Base-by-base conservation (phyloP, 2,329 filamentous ascomycete genomes). In the Canariomyces notabilis region DNA sequence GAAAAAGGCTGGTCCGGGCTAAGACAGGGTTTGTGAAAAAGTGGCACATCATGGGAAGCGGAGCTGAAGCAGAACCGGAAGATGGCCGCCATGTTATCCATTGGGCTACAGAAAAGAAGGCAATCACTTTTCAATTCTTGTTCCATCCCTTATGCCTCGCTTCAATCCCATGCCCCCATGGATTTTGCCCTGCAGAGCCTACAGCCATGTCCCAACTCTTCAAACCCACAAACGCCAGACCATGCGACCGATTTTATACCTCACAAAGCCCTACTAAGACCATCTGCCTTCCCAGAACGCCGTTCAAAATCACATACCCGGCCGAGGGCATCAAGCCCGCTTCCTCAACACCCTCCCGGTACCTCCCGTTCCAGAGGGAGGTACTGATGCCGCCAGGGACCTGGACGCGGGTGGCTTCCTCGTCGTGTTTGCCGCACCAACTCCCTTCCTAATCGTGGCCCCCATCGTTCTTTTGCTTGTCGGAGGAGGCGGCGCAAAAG, bases 1-100 rank as follows among this genome's bases (percentile, higher is more conserved):
- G 74, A 93, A 93, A 80, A 95, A 95, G 73, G 81, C 75, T 55
- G 65, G 60, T 49, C 59, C 59, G n/a, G 59, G 53, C 19, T 60
- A 57, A 3, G 54, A 48, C 5, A 43, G 31, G 20, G 43, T 40
- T 6, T n/a, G 33, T 14, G 6, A 31, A 4, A 2, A 37, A 12
- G 15, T 14, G 18, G 23, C 4, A 12, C 26, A n/a, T 18, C 3
- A n/a, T 9, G 18, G n/a, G n/a, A n/a, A n/a, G n/a, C n/a, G n/a
- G n/a, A n/a, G n/a, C n/a, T n/a, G n/a, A 38, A 38, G 20, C 5
- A n/a, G 9, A 4, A n/a, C 21, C 18, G 12, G 5, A 39, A 39
- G 9, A 26, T 6, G 19, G 16, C 12, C n/a, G n/a, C 22, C 21
- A n/a, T 16, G 12, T 19, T 18, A 22, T 29, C n/a, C 29, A 39